Evolutionary conservation across 352 stramenopile genomes (phyloP), one percentile per base, ranked within the genome.

Genomic region (Pythium apleroticum): DNA sequence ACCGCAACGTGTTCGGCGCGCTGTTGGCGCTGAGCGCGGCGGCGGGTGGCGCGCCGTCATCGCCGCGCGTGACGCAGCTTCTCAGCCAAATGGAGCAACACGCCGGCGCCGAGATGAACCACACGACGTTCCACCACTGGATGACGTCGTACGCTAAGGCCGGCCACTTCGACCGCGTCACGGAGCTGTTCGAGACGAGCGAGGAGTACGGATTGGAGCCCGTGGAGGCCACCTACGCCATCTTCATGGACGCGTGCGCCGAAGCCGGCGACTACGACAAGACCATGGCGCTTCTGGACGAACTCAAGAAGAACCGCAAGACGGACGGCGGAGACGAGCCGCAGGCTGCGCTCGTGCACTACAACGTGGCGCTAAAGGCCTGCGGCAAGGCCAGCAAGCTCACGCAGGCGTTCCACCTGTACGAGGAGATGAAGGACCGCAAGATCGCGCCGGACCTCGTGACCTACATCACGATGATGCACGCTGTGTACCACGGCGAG

Each of bases 381-480:
- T 89, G 80, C 14, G 87, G 87, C 35, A 92, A 91, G 49, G 77
- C 77, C n/a, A 84, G 74, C 52, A 65, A 89, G 41, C 77, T 95
- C 39, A 69, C 81, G 35, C 76, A 74, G 9, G 87, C 85, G 24
- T 95, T 95, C 63, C 68, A 91, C 57, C 56, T 92, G 46, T 95
- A 95, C 65, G 87, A 93, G 49, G 84, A 91, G 63, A 92, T 95
- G 84, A 95, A 95, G 66, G 63, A 77, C 39, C 76, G 73, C 49
- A 76, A 81, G 59, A 90, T 93, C 67, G 41, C 72, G 49, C 84
- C 87, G 1, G 83, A 91, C 35, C 73, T 87, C 4, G 76, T 90
- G 35, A 95, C 87, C 30, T 93, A 91, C 70, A 90, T 91, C 63
- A 93, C 84, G 35, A 92, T 93, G 83, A 90, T 95, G 84, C 87